Base-by-base conservation (phyloP, 2,329 filamentous ascomycete species). In the Epicoccum sorghinum region DNA sequence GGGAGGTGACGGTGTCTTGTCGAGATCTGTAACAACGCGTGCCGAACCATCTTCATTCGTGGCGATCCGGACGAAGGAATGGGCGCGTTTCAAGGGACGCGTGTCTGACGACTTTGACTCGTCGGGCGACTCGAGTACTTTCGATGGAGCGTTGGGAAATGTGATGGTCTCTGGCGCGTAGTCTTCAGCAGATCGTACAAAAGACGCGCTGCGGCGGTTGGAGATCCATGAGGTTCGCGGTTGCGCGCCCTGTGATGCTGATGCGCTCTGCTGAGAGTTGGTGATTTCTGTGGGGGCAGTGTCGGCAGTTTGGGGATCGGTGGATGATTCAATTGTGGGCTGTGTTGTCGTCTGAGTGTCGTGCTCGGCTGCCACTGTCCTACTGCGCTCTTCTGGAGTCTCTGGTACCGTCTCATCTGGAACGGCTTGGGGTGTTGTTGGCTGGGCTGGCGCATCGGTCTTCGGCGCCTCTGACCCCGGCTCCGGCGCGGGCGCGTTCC, bases 31-130 rank as follows among this genome's bases (percentile, higher is more conserved):
- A 22, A 93, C 85, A 46, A 97, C 82, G 66, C 93, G 89, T n/a
- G 93, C 93, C 69, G 93, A 93, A 62, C 93, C 93, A 68, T 97
- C 91, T 29, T 93, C 83, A 14, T 91, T 95, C 68, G 95, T 86
- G 1, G 90, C 91, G 25, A 97, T 81, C 43, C 91, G 87, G 52
- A 96, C 83, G 25, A 84, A 82, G 43, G 83, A 83, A 36, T 75
- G 70, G 6, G 67, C 60, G 52, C 73, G 73, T 57, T 73, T 75
- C 29, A 76, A 52, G 3, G 72, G 52, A 32, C 59, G 80, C 65
- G 47, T 77, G 79, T 68, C 83, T 22, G 18, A 46, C 80, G 68
- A 82, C n/a, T 55, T 56, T 9, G 40, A n/a, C 7, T 23, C 25
- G 25, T 62, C 49, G 76, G 64, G 87, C 77, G 54, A 83, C 83